Conservation (phyloP, 176 grass and related monocot species). For the Aegilops umbellulata region DNA sequence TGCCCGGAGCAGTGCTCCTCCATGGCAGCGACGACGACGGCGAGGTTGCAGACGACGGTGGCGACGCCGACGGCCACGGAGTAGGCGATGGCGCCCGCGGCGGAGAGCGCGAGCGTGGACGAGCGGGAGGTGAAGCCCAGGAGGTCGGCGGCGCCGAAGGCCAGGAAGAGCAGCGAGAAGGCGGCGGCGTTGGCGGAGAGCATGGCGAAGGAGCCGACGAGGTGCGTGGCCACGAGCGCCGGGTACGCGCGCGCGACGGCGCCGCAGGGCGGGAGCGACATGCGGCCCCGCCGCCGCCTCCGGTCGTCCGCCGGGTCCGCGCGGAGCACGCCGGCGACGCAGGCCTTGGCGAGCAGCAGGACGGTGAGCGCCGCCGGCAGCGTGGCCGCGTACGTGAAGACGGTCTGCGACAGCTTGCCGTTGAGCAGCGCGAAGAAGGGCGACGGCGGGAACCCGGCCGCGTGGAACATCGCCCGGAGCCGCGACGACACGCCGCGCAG, state of each 20-base stretch:
- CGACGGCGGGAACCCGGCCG: slow-evolving; percentile 65
- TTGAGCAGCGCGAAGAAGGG: slow-evolving; percentile 73
- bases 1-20: slow-evolving; percentile 48
- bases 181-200: slow-evolving; percentile 73
- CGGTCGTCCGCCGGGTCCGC: not conserved
- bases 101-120: slow-evolving; percentile 48
- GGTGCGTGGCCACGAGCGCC: slow-evolving; percentile 52
- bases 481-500: slow-evolving; percentile 42
- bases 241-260: slow-evolving; percentile 48
- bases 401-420: slow-evolving; percentile 76
- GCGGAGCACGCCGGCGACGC: slow-evolving; percentile 51
- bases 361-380: slow-evolving; percentile 70
- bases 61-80: slow-evolving; percentile 55
- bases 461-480: slow-evolving; percentile 61
- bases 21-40: slow-evolving; percentile 60
- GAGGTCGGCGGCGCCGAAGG: slow-evolving; percentile 59
- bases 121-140: slow-evolving; percentile 38
- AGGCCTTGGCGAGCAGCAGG: slow-evolving; percentile 74
- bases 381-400: slow-evolving; percentile 57
- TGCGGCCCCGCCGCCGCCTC: not conserved
- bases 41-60: slow-evolving; percentile 77
- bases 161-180: slow-evolving; percentile 78
- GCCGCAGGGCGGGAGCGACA: slow-evolving; percentile 21
- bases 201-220: slow-evolving; percentile 54
- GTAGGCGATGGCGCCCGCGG: slow-evolving; percentile 64